A percentile compares a stretch with the other conserved stretches of the same genome.
phyloP scores from a whole-genome alignment of 352 stramenopile genomes.

The Phytopythium mirpurense region DNA sequence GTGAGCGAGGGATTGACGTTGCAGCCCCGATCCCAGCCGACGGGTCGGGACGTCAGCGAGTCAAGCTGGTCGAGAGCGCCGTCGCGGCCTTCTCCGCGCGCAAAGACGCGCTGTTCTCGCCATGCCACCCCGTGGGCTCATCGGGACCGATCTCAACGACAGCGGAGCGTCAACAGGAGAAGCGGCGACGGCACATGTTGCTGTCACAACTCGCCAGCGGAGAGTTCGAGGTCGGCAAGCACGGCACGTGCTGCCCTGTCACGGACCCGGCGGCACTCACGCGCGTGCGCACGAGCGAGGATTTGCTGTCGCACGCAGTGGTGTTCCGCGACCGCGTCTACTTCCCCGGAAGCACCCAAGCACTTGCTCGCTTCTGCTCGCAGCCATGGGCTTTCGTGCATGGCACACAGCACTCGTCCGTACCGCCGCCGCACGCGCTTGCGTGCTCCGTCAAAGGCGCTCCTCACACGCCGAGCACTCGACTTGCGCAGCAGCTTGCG shows the following conservation, averaged over 20 bases:
- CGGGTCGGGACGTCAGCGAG: constrained; percentile 25
- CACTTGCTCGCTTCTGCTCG: neutral
- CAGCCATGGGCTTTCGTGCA: constrained; percentile 4
- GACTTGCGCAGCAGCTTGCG: constrained; percentile 23
- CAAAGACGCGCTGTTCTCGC: constrained; percentile 42
- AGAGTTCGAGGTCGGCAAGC: constrained; percentile 45
- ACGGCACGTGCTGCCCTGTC: constrained; percentile 38
- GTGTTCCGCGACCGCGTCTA: constrained; percentile 54
- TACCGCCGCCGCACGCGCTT: constrained; percentile 17
- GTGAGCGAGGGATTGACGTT: constrained; percentile 28
- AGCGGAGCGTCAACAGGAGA: neutral
- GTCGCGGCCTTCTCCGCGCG: constrained; percentile 28
- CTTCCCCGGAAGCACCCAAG: constrained; percentile 22
- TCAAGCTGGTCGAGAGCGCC: constrained; percentile 20
- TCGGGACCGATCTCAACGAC: neutral
- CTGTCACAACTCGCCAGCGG: constrained; percentile 26
- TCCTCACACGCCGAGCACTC: constrained; percentile 30
- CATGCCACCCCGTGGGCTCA: constrained; percentile 17
- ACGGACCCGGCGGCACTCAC: constrained; percentile 12
- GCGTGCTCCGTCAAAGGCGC: constrained; percentile 37
- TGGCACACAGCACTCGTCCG: neutral
- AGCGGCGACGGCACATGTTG: constrained; percentile 4
- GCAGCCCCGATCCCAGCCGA: constrained; percentile 19
- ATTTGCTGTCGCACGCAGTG: constrained; percentile 13
- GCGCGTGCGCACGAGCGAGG: constrained; percentile 2